A percentile compares a stretch with the other conserved stretches of the same genome.
Evolutionary conservation across 164 flowering plant species (phyloP).

Genomic region (Berberis thunbergii): DNA sequence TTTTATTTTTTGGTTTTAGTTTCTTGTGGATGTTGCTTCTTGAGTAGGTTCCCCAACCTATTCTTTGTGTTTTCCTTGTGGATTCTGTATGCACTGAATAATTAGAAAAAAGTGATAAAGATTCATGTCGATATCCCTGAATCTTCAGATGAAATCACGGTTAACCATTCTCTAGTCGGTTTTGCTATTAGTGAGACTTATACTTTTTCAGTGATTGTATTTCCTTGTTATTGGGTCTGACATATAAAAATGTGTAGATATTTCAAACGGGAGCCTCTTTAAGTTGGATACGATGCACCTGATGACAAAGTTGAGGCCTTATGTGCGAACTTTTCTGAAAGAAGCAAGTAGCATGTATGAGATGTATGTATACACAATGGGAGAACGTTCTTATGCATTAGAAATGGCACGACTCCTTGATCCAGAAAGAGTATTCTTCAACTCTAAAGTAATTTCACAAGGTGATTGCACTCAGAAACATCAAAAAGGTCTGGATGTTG

Average conservation of each 20-base stretch:
- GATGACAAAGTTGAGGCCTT: conserved; percentile 87
- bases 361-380: conserved; percentile 87
- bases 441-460: conserved; percentile 55
- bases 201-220: not conserved
- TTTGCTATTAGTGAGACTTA: not conserved
- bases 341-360: conserved; percentile 76
- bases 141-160: too few species aligned
- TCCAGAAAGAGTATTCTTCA: conserved; percentile 51
- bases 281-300: conserved; percentile 45
- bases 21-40: too few species aligned
- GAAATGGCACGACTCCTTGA: conserved; percentile 77
- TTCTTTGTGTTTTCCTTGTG: too few species aligned
- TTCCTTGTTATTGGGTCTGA: not conserved
- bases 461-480: conserved; percentile 63
- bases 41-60: too few species aligned
- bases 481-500: conserved; percentile 82
- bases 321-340: conserved; percentile 57
- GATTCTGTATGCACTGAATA: too few species aligned
- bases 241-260: conserved; percentile 19
- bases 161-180: not conserved
- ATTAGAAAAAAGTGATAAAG: too few species aligned
- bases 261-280: conserved; percentile 46
- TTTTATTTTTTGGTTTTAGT: too few species aligned
- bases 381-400: conserved; percentile 60
- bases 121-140: too few species aligned